A percentile compares a stretch with the other conserved stretches of the same genome.
phyloP scores from a whole-genome alignment of 768 basidiomycete genomes.

The Gymnopilus dilepis region DNA sequence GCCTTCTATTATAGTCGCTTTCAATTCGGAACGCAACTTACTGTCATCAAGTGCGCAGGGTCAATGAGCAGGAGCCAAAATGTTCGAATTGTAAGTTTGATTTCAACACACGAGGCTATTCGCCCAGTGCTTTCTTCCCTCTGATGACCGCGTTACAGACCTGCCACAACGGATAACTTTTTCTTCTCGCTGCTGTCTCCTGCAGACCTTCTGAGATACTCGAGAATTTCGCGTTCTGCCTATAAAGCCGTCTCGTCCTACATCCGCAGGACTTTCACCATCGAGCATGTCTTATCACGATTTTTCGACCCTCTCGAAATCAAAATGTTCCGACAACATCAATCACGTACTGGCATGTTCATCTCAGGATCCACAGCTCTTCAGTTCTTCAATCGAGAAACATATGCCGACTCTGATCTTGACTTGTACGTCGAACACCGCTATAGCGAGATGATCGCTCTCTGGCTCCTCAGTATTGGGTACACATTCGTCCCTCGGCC shows the following conservation, averaged over 20 bases:
- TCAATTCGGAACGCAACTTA: too few species aligned
- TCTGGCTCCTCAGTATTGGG: constrained; percentile 37
- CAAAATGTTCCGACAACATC: constrained; percentile 44
- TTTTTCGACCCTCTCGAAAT: constrained; percentile 34
- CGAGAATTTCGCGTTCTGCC: constrained; percentile 24
- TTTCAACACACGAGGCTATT: too few species aligned
- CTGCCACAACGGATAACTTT: constrained; percentile 16
- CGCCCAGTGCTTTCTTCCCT: too few species aligned
- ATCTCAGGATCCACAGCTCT: constrained; percentile 61
- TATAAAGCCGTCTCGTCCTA: constrained; percentile 19
- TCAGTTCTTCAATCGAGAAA: constrained; percentile 53
- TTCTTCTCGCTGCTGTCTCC: constrained; percentile 28
- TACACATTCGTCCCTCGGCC: constrained; percentile 26
- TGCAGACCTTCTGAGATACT: constrained; percentile 27
- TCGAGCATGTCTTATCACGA: constrained; percentile 5
- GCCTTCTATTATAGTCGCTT: too few species aligned
- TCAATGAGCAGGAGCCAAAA: too few species aligned
- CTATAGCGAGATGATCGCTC: constrained; percentile 34
- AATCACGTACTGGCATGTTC: constrained; percentile 46
- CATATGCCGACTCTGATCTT: constrained; percentile 53
- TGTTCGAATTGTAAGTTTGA: too few species aligned
- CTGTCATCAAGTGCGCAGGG: too few species aligned
- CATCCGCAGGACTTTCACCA: constrained; percentile 12
- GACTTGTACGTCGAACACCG: constrained; percentile 52
- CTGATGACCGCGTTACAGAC: neutral